These are phyloP conservation scores for Suhomyces yuchorum DNA, from an alignment of 1,139 yeast species.

Conservation along the genomic window DNA sequence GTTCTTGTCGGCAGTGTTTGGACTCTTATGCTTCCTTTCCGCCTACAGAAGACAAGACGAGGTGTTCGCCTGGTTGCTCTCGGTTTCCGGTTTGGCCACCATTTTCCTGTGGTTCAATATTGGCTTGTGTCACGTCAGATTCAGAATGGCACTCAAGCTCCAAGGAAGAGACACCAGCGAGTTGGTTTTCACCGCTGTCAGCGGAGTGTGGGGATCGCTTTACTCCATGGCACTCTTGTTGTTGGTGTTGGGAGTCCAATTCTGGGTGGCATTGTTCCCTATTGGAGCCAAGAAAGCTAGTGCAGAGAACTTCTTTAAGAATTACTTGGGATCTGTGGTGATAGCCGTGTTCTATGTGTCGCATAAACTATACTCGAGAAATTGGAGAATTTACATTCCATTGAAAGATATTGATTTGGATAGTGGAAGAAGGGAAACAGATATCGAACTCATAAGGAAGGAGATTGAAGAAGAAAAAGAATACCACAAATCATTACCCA, in stretches of 20 bases:
- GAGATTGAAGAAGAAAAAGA: constrained; percentile 27
- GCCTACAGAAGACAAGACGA: constrained; percentile 41
- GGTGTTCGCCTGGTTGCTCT: constrained; percentile 46
- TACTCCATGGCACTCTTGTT: constrained; percentile 35
- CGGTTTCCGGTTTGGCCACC: constrained; percentile 45
- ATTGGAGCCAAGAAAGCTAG: constrained; percentile 28
- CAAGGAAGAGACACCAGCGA: constrained; percentile 35
- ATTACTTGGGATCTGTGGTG: constrained; percentile 40
- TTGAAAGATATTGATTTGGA: constrained; percentile 36
- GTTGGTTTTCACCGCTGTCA: constrained; percentile 29
- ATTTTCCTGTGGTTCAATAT: constrained; percentile 48
- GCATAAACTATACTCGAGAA: constrained; percentile 36
- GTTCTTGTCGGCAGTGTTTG: constrained; percentile 35
- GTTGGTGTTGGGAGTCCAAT: constrained; percentile 37
- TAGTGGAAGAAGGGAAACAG: constrained; percentile 35
- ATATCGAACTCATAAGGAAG: constrained; percentile 27
- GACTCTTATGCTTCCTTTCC: constrained; percentile 44
- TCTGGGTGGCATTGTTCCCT: constrained; percentile 45
- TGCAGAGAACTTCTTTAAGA: constrained; percentile 39
- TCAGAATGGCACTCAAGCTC: constrained; percentile 37
- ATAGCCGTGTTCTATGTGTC: constrained; percentile 35
- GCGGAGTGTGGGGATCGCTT: constrained; percentile 39
- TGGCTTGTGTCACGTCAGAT: constrained; percentile 41
- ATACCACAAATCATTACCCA: constrained; percentile 16
- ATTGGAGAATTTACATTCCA: constrained; percentile 34